Base-by-base conservation (phyloP, 2,329 filamentous ascomycete species). In the Neonectria hederae region DNA sequence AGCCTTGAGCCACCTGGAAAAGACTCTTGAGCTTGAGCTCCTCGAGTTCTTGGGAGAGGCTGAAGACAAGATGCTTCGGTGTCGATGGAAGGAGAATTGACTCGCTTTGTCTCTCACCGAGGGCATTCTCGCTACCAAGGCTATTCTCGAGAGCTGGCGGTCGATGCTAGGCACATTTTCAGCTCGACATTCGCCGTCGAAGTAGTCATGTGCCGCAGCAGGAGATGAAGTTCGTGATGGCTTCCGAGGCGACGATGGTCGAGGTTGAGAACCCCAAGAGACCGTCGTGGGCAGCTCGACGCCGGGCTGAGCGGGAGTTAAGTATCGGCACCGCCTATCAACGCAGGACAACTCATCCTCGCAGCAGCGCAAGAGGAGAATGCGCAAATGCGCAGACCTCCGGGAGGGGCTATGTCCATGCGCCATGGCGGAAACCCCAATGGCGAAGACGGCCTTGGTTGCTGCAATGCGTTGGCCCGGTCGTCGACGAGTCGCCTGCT, bases 101-200 rank as follows among this genome's bases (percentile, higher is more conserved):
- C 63, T 71, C 62, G 71, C 71, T 66, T 73, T 73, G 63, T 73
- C 71, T 68, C 60, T 68, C 67, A 72, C 72, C 51, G 71, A 72
- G 67, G 71, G 71, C 71, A 73, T 73, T 68, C 71, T 73, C 62
- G 59, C 59, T 51, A 69, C 72, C 51, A 70, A 70, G 62, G 71
- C 67, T 65, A 73, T 70, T 64, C 68, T 71, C 56, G 62, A 67
- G 62, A 62, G 57, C 62, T 59, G 54, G 43, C 51, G 43, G 52
- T 53, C 48, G 45, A 32, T 54, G 61, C 43, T 54, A 65, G 52
- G 63, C 54, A 57, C 70, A 72, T 72, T 22, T 64, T 68, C 32
- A 35, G 43, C 46, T 22, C 43, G 57, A 38, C 21, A 40, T 38
- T 19, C 42, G 40, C 48, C 43, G 17, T 43, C 14, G 58, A 32